Conservation (phyloP, 352 stramenopile genomes). For the Phytophthora litchii region DNA sequence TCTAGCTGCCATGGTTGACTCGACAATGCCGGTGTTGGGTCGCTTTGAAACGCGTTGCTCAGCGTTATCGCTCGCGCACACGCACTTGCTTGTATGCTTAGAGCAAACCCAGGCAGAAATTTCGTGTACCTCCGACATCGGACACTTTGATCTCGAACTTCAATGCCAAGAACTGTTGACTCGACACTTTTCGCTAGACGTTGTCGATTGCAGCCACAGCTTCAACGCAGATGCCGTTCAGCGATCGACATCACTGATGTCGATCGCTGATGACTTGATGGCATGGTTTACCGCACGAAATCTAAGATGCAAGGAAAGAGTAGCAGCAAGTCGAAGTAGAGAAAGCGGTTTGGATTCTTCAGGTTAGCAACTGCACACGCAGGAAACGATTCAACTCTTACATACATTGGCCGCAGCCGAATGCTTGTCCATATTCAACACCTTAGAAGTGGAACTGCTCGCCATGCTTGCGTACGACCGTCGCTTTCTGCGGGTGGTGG, state of each 20-base stretch:
- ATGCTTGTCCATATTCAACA: constrained; percentile 4
- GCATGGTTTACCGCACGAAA: constrained; percentile 20
- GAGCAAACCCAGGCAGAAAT: constrained; percentile 15
- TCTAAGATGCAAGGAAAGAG: constrained; percentile 4
- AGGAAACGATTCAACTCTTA: constrained; percentile 33
- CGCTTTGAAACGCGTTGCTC: constrained; percentile 16
- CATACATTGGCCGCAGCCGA: constrained; percentile 10
- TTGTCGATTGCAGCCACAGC: constrained; percentile 5
- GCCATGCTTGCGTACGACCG: constrained; percentile 23
- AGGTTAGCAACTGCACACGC: constrained; percentile 25
- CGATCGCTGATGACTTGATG: constrained; percentile 13
- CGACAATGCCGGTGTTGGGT: constrained; percentile 25
- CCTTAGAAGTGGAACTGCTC: constrained; percentile 40
- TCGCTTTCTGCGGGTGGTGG: constrained; percentile 51
- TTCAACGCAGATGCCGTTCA: constrained; percentile 18
- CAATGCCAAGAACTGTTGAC: constrained; percentile 22
- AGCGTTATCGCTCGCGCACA: background rate
- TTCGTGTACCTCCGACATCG: background rate
- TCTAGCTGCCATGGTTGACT: constrained; percentile 12
- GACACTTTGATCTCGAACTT: constrained; percentile 16
- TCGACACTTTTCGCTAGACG: constrained; percentile 30
- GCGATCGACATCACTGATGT: no score
- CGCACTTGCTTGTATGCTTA: constrained; percentile 11
- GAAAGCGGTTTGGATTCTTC: constrained; percentile 23
- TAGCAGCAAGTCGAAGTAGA: background rate